Evolutionary conservation across 768 basidiomycete species (phyloP).

Genomic region (Boletus tylopilopsis): DNA sequence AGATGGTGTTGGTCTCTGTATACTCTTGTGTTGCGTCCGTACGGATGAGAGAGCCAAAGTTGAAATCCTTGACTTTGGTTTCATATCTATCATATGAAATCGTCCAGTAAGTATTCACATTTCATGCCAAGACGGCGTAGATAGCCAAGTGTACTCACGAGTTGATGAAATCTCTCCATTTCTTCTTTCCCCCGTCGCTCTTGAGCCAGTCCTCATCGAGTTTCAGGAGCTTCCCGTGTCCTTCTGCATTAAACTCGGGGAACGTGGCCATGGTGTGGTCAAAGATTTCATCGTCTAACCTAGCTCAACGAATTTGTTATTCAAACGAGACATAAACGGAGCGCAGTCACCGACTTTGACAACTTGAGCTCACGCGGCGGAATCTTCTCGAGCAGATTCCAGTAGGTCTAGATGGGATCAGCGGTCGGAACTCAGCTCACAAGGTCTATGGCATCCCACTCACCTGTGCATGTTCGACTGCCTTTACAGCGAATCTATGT

Average conservation of each 20-base stretch:
- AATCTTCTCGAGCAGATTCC: conserved; percentile 86
- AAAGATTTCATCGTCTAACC: conserved; percentile 90
- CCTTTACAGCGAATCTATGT: conserved; percentile 58
- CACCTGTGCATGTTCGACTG: conserved; percentile 95
- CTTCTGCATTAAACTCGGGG: conserved; percentile 65
- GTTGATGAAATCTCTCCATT: conserved; percentile 87
- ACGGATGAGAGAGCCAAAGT: conserved; percentile 94
- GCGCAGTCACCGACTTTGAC: conserved; percentile 59
- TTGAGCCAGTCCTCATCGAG: conserved; percentile 95
- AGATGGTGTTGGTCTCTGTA: conserved; percentile 88
- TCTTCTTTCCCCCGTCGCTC: conserved; percentile 77
- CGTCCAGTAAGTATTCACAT: conserved; percentile 9
- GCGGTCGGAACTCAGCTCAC: conserved; percentile 5
- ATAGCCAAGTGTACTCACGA: conserved; percentile 39
- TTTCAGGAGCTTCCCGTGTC: conserved; percentile 44
- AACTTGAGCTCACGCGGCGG: conserved; percentile 71
- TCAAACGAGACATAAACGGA: conserved; percentile 1
- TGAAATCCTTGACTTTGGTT: conserved; percentile 87
- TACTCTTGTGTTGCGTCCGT: conserved; percentile 79
- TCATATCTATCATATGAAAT: conserved; percentile 60
- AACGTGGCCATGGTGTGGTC: conserved; percentile 71
- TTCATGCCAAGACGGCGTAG: not conserved
- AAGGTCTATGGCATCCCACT: conserved; percentile 20
- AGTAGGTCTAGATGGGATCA: conserved; percentile 68
- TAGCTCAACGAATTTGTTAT: conserved; percentile 31